Conservation (phyloP, 1,139 yeast species). For the Pichia sp. region DNA sequence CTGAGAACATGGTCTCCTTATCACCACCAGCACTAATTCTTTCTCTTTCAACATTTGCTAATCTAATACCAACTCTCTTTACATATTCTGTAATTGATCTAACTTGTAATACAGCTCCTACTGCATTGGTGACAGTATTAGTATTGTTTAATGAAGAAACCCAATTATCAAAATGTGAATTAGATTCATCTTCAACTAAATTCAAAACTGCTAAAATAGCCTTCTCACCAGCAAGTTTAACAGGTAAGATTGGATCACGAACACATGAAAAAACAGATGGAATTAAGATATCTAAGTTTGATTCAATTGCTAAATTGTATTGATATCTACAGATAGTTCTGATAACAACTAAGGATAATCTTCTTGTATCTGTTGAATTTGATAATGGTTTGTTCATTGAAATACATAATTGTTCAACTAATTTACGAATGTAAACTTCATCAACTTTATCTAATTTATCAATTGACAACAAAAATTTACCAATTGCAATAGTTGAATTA, state of each 20-base stretch:
- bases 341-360: conserved; percentile 69
- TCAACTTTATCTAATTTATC: conserved; percentile 33
- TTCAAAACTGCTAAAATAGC: conserved; percentile 71
- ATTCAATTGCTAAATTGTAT: conserved; percentile 42
- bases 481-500: conserved; percentile 76
- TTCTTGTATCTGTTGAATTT: conserved; percentile 70
- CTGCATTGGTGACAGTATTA: conserved; percentile 34
- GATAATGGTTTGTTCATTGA: conserved; percentile 49
- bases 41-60: conserved; percentile 81
- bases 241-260: conserved; percentile 81
- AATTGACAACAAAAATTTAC: conserved; percentile 61
- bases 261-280: conserved; percentile 78
- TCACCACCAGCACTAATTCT: conserved; percentile 90
- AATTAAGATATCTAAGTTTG: conserved; percentile 52
- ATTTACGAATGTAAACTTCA: conserved; percentile 30
- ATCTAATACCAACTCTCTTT: conserved; percentile 75
- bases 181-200: conserved; percentile 65
- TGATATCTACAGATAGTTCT: conserved; percentile 69
- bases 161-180: conserved; percentile 59
- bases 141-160: conserved; percentile 27
- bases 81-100: conserved; percentile 85
- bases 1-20: conserved; percentile 77
- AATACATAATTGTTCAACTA: conserved; percentile 41
- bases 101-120: conserved; percentile 48
- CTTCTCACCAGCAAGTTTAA: conserved; percentile 91